Conservation (phyloP, 805 yeast genomes). For the Citeromyces nyonsensis region DNA sequence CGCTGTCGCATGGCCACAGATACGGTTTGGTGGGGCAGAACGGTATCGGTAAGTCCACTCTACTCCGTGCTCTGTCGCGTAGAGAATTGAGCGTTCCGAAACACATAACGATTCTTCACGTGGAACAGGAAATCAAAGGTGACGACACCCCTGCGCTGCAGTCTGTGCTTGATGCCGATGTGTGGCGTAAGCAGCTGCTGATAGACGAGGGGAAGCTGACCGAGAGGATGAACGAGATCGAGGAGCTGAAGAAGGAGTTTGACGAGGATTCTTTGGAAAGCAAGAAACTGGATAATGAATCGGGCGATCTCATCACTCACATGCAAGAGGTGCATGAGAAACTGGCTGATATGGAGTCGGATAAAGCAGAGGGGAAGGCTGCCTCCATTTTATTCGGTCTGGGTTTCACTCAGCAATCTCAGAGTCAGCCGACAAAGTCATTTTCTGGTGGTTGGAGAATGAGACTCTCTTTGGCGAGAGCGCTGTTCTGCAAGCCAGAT, state of each 20-base stretch:
- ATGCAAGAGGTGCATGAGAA: slow-evolving; percentile 71
- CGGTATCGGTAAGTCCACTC: slow-evolving; percentile 98
- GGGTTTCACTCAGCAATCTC: slow-evolving; percentile 86
- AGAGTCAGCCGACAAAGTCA: slow-evolving; percentile 66
- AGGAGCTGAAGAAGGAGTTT: slow-evolving; percentile 49
- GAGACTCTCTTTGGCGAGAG: slow-evolving; percentile 97
- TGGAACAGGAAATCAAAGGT: slow-evolving; percentile 93
- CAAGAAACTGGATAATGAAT: slow-evolving; percentile 74
- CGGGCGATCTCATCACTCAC: slow-evolving; percentile 70
- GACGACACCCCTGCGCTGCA: slow-evolving; percentile 86
- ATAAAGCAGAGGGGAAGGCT: slow-evolving; percentile 94
- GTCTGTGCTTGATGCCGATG: slow-evolving; percentile 97
- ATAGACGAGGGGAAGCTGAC: slow-evolving; percentile 62
- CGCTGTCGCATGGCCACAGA: slow-evolving; percentile 83
- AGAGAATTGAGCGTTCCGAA: slow-evolving; percentile 91
- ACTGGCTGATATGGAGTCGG: slow-evolving; percentile 86
- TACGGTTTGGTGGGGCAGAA: slow-evolving; percentile 97
- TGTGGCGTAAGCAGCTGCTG: slow-evolving; percentile 87
- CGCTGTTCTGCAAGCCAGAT: slow-evolving; percentile 94
- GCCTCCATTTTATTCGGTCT: slow-evolving; percentile 86
- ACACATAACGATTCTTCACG: slow-evolving; percentile 90
- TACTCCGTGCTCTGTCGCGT: slow-evolving; percentile 79
- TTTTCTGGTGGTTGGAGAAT: slow-evolving; percentile 99
- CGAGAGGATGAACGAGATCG: slow-evolving; percentile 65
- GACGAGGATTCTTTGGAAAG: slow-evolving; percentile 65